Evolutionary conservation across 352 stramenopile genomes (phyloP).

Genomic region (Globisporangium cylindrosporum): DNA sequence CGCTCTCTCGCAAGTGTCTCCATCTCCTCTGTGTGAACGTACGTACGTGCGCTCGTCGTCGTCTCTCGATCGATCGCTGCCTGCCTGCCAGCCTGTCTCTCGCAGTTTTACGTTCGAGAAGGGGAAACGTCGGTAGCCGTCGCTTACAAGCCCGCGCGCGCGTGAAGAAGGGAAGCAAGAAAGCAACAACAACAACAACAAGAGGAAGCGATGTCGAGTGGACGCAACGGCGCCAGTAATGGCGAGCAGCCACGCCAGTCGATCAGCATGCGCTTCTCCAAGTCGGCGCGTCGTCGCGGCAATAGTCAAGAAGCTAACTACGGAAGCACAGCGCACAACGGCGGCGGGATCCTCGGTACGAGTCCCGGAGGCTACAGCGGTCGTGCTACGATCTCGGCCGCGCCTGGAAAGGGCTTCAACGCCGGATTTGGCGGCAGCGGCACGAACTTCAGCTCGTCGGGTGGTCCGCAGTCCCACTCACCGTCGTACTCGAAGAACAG

Average conservation of each 20-base stretch:
- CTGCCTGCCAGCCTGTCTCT: neutral
- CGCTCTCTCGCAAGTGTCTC: neutral
- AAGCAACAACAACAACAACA: neutral
- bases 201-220: conserved; percentile 11
- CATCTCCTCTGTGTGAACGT: neutral
- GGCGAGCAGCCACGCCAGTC: conserved; percentile 26
- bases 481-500: conserved; percentile 11
- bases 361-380: conserved; percentile 38
- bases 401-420: conserved; percentile 39
- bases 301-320: conserved; percentile 63
- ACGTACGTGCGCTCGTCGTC: neutral
- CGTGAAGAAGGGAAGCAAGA: neutral
- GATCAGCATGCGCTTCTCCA: conserved; percentile 70
- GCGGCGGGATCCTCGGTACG: conserved; percentile 29
- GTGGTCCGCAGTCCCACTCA: conserved; percentile 12
- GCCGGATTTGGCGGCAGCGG: conserved; percentile 18
- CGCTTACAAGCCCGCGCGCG: neutral
- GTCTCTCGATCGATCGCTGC: neutral
- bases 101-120: neutral
- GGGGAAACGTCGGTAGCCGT: neutral
- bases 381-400: conserved; percentile 51
- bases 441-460: conserved; percentile 20
- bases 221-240: conserved; percentile 23
- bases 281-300: conserved; percentile 53
- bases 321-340: conserved; percentile 26